phyloP scores from a whole-genome alignment of 1,284 basidiomycete species.

The Earliella scabrosa region DNA sequence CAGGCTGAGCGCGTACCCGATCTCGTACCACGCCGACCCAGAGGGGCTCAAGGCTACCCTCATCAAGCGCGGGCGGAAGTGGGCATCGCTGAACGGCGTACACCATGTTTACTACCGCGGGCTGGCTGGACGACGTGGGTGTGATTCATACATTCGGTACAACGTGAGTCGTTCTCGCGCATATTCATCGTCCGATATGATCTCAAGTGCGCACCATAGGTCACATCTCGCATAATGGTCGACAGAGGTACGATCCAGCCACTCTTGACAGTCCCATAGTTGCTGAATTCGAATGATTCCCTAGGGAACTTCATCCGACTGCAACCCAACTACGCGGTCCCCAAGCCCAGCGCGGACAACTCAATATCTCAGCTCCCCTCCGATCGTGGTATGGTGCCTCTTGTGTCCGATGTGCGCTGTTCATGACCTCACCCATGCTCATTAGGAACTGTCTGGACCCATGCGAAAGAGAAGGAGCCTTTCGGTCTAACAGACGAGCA shows the following conservation, averaged over 20 bases:
- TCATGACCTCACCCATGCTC: not conserved
- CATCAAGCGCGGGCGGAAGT: conserved; percentile 52
- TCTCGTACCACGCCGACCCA: conserved; percentile 49
- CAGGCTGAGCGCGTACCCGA: conserved; percentile 51
- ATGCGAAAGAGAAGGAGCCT: not conserved
- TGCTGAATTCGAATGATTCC: not conserved
- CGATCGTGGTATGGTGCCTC: not conserved
- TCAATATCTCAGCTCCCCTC: not conserved
- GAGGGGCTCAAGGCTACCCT: conserved; percentile 42
- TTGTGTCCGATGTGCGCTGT: no score
- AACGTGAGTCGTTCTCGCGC: conserved; percentile 39
- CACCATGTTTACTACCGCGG: conserved; percentile 60
- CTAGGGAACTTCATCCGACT: conserved; percentile 48
- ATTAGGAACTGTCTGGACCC: conserved; percentile 1
- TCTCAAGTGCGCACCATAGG: conserved; percentile 10
- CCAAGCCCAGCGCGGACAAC: conserved; percentile 25
- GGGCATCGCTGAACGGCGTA: conserved; percentile 51
- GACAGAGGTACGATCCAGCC: conserved; percentile 52
- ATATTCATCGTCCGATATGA: not conserved
- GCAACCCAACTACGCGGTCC: conserved; percentile 52
- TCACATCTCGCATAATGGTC: conserved; percentile 51
- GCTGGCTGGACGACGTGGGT: conserved; percentile 35
- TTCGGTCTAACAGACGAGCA: conserved; percentile 35
- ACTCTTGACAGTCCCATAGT: not conserved
- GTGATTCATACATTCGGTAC: conserved; percentile 44